A percentile compares a stretch with the other conserved stretches of the same genome.
Evolutionary conservation across 2,329 filamentous ascomycete genomes (phyloP).

Genomic region (Periconia macrospinosa): DNA sequence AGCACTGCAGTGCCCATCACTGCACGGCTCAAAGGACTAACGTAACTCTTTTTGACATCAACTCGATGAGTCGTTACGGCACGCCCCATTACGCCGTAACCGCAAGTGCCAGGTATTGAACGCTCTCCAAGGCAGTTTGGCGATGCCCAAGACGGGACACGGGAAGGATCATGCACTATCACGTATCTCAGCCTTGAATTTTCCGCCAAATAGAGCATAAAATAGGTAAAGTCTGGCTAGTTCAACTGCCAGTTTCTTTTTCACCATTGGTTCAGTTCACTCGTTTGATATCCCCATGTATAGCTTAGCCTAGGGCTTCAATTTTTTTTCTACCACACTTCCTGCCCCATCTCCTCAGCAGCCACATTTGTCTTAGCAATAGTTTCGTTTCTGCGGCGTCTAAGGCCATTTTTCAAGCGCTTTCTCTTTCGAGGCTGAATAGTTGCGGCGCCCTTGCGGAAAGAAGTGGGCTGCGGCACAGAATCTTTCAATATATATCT

Average conservation of each 20-base stretch:
- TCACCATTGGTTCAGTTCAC: neutral
- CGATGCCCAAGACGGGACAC: conserved; percentile 3
- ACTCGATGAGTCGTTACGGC: conserved; percentile 5
- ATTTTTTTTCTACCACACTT: conserved; percentile 14
- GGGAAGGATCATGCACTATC: conserved; percentile 2
- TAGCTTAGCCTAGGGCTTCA: conserved; percentile 17
- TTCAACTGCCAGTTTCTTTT: neutral
- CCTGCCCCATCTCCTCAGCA: conserved; percentile 18
- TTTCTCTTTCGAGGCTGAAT: conserved; percentile 22
- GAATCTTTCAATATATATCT: conserved; percentile 37
- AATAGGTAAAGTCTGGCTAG: conserved; percentile 16
- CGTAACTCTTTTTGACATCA: conserved; percentile 11
- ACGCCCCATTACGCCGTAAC: conserved; percentile 13
- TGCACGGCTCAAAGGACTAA: conserved; percentile 8
- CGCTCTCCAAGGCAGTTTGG: conserved; percentile 7
- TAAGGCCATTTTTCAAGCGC: conserved; percentile 34
- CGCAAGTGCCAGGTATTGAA: conserved; percentile 11
- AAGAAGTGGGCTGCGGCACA: conserved; percentile 34
- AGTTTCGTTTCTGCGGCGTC: conserved; percentile 34
- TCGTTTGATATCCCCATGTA: neutral
- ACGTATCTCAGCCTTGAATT: conserved; percentile 7
- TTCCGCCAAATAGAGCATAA: conserved; percentile 8
- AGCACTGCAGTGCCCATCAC: conserved; percentile 23
- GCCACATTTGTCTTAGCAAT: conserved; percentile 32
- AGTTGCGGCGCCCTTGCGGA: conserved; percentile 23